phyloP scores from a whole-genome alignment of 768 basidiomycete genomes.

The Trametes cinnabarina region DNA sequence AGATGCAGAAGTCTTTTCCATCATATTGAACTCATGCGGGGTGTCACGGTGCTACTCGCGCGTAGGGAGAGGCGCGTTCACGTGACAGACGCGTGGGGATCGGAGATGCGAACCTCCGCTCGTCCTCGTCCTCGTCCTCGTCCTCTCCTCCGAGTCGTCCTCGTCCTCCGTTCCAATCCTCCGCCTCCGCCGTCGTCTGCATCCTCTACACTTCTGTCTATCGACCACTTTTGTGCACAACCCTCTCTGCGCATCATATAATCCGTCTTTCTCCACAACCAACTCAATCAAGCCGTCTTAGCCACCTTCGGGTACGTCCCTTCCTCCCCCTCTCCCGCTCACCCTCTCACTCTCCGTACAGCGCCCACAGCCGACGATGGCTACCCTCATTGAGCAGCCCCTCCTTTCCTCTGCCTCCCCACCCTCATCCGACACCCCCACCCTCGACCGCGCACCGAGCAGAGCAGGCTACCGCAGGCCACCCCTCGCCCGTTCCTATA shows the following conservation, averaged over 20 bases:
- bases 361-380: no score
- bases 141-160: no score
- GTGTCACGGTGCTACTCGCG: no score
- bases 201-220: background rate
- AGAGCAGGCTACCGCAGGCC: constrained; percentile 10
- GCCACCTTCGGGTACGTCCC: background rate
- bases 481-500: constrained; percentile 4
- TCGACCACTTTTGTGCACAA: no score
- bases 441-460: constrained; percentile 10
- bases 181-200: background rate
- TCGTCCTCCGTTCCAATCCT: background rate
- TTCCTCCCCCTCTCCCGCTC: background rate
- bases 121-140: background rate
- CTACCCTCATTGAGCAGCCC: no score
- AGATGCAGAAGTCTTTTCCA: no score
- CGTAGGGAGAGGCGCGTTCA: background rate
- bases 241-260: no score
- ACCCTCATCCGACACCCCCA: background rate
- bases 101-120: background rate
- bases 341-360: background rate
- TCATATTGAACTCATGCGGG: no score
- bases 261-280: background rate
- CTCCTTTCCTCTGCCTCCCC: background rate
- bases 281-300: background rate
- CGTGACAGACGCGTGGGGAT: background rate